These are phyloP conservation scores for Corylus heterophylla DNA, from an alignment of 306 rosid species.

Conservation along the genomic window DNA sequence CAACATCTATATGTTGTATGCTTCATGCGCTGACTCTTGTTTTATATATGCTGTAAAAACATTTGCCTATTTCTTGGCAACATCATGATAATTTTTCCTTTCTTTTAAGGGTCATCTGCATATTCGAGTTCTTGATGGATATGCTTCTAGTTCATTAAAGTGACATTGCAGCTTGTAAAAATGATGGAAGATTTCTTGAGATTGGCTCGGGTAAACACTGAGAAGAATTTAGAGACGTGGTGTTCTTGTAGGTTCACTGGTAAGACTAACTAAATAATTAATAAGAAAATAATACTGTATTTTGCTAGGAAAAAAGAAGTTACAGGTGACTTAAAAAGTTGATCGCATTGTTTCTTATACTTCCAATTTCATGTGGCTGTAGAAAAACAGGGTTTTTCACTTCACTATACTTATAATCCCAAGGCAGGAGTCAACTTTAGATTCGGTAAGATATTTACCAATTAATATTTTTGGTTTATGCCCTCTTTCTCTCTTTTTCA, in stretches of 20 bases:
- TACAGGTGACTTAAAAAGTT: constrained; percentile 18
- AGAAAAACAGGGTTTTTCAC: constrained; percentile 94
- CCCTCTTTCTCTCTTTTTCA: background rate
- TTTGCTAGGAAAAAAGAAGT: constrained; percentile 13
- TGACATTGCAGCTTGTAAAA: constrained; percentile 72
- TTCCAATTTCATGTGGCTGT: constrained; percentile 43
- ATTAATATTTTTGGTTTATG: constrained; percentile 15
- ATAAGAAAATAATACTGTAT: constrained; percentile 1
- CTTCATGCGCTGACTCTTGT: constrained; percentile 10
- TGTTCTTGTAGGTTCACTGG: constrained; percentile 31
- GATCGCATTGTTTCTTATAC: constrained; percentile 31
- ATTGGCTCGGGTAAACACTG: constrained; percentile 78
- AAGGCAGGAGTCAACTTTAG: constrained; percentile 95
- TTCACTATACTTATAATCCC: constrained; percentile 90
- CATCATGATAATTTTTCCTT: constrained; percentile 17
- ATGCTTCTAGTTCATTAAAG: constrained; percentile 25
- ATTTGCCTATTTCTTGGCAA: constrained; percentile 17
- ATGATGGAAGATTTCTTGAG: constrained; percentile 94
- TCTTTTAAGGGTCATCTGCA: constrained; percentile 19
- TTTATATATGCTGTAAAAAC: background rate
- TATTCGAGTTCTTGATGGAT: constrained; percentile 5
- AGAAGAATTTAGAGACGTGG: constrained; percentile 91
- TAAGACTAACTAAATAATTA: too few relatives aligned
- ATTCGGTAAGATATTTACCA: constrained; percentile 66
- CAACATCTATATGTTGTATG: constrained; percentile 89